phyloP scores from a whole-genome alignment of 441 rosid genomes.

The Kokia cookei region DNA sequence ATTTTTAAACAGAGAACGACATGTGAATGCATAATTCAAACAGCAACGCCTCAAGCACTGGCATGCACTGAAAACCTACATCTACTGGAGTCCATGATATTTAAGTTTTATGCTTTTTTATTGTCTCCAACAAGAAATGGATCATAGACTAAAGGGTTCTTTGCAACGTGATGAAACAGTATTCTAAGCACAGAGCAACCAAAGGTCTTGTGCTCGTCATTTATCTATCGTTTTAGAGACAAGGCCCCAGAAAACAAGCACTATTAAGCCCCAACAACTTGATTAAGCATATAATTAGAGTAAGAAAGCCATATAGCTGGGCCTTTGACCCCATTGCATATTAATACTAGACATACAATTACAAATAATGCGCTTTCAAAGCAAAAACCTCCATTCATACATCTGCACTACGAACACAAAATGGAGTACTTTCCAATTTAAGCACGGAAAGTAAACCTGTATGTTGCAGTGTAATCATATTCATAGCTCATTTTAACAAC shows the following conservation, averaged over 20 bases:
- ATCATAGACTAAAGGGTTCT: neutral
- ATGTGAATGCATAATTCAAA: slow-evolving; percentile 17
- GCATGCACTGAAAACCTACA: slow-evolving; percentile 7
- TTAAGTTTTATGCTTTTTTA: neutral
- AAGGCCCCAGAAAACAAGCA: neutral
- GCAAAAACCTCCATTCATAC: neutral
- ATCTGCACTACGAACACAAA: neutral
- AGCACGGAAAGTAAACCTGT: neutral
- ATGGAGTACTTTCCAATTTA: neutral
- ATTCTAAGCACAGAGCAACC: neutral
- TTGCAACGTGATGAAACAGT: neutral
- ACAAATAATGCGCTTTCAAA: neutral
- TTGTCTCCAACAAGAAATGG: neutral
- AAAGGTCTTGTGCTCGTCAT: neutral
- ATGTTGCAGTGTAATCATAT: neutral
- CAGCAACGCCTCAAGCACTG: neutral
- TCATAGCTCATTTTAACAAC: neutral
- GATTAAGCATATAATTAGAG: neutral
- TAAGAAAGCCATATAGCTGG: neutral
- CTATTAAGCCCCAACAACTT: neutral
- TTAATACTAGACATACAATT: neutral
- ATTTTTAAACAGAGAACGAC: neutral
- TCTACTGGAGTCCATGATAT: neutral
- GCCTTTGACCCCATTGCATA: neutral
- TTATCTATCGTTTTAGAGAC: neutral